These are phyloP conservation scores for Dipodascus albidus DNA, from an alignment of 805 yeast species.

Conservation along the genomic window DNA sequence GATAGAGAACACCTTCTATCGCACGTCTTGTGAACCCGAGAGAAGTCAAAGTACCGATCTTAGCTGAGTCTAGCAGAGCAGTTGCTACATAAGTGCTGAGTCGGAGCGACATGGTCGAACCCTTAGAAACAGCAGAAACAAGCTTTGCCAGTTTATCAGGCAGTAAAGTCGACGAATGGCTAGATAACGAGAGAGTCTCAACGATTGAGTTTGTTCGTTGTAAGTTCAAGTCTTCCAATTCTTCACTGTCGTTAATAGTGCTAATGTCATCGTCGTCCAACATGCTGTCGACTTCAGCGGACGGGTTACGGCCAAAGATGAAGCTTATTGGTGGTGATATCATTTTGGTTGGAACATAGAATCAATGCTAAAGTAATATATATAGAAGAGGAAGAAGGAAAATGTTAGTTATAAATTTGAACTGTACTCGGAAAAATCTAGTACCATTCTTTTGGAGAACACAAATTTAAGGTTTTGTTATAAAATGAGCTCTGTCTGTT, in stretches of 20 bases:
- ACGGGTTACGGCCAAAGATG: neutral
- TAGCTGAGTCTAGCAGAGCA: slow-evolving; percentile 18
- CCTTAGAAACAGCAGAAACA: slow-evolving; percentile 19
- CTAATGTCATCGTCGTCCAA: neutral
- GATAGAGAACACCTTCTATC: slow-evolving; percentile 19
- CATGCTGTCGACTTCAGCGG: neutral
- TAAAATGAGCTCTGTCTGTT: slow-evolving; percentile 7
- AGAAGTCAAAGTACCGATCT: slow-evolving; percentile 17
- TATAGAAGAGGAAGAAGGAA: neutral
- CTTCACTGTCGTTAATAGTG: neutral
- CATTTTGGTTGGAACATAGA: neutral
- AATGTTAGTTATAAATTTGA: too few relatives aligned
- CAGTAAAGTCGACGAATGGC: slow-evolving; percentile 13
- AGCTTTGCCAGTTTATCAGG: slow-evolving; percentile 18
- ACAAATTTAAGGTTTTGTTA: neutral
- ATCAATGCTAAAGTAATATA: neutral
- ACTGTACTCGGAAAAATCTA: too few relatives aligned
- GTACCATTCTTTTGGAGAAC: neutral
- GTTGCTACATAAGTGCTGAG: slow-evolving; percentile 20
- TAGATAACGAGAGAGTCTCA: neutral
- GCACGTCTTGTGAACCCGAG: slow-evolving; percentile 19
- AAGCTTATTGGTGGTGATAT: neutral
- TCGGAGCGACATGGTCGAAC: slow-evolving; percentile 20
- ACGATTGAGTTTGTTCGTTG: neutral
- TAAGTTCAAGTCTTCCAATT: neutral